Evolutionary conservation across 441 rosid species (phyloP), one percentile per base, ranked within the genome.

Genomic region (Hura crepitans): DNA sequence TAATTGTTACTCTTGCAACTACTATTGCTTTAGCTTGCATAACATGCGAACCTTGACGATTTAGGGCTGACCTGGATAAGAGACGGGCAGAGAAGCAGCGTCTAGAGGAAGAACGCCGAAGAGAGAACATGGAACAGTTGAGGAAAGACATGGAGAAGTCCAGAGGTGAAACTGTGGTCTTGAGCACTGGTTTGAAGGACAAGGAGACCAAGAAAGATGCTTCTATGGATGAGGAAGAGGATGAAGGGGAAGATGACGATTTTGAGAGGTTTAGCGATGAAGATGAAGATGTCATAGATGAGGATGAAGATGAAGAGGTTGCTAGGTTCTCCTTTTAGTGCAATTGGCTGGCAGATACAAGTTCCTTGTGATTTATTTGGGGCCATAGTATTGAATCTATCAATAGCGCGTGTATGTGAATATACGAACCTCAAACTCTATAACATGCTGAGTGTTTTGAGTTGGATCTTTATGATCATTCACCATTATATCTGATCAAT

Each of bases 51-150:
- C 28, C 18, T 15, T 65, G 39, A n/a, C n/a, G 17, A 7, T 39
- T 35, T 73, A 91, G 98, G 86, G 89, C 92, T 81, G 97, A 94
- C 65, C 93, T 94, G 35, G 97, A 94, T 79, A 84, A 81, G 83
- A 87, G 97, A 78, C 85, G 85, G 67, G 87, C 81, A 30, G 98
- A 94, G 76, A 91, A 90, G 76, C 86, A 82, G 72, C 89, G 81
- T 20, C 65, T 91, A 74, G 97, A 91, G 78, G 97, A 90, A 80
- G 93, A 83, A 59, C 83, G 89, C 46, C 79, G 76, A 70, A 83
- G 75, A 75, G 84, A 78, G 35, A 85, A 80, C 84, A 87, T 89
- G 92, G 93, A 90, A 50, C 87, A 81, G 77, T 69, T 94, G 74
- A 84, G 90, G 76, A 88, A 79, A 80, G 97, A 91, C 70, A 90